Evolutionary conservation across 352 stramenopile genomes (phyloP), one percentile per base, ranked within the genome.

Genomic region (Phytophthora citrophthora): DNA sequence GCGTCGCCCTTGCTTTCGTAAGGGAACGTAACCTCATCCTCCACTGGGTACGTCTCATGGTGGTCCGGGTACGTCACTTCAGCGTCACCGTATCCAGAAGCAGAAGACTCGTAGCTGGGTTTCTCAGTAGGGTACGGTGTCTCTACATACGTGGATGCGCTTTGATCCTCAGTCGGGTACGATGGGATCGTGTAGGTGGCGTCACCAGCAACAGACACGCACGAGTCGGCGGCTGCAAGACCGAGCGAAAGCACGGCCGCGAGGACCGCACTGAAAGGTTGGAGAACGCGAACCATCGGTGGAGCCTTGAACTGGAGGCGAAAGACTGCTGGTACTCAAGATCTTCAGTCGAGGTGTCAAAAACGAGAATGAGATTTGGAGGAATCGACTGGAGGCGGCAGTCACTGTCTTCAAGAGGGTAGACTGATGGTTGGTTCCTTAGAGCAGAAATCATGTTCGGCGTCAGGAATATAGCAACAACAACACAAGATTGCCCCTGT

Each of bases 131-230:
- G 20, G 38, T 67, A 62, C 0, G 49, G 34, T 5, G 54, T 54
- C 29, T 54, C 54, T 7, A 39, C 52, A 11, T 43, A 41, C 23
- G 16, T 29, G 8, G 39, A 50, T 41, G 38, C 15, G n/a, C 50
- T 47, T 12, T 48, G 39, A 6, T 57, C 38, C 10, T 9, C 40
- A 20, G 20, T 51, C 27, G 15, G n/a, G 15, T 34, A 52, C 11
- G n/a, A 38, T 8, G 65, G 41, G 43, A 71, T 68, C 26, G 44
- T 54, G 61, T 83, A 83, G 5, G 69, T 79, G 20, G 75, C 75
- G 43, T 83, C 72, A 18, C 68, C 64, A 5, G 70, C 72, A 9
- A 83, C 69, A 13, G 68, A 79, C n/a, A 83, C 72, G 43, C 39
- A 4, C 29, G 27, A 54, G 29, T 66, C 47, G 0, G 68, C 68